Base-by-base conservation (phyloP, 495 filamentous ascomycete species). In the Neurospora tetrasperma region DNA sequence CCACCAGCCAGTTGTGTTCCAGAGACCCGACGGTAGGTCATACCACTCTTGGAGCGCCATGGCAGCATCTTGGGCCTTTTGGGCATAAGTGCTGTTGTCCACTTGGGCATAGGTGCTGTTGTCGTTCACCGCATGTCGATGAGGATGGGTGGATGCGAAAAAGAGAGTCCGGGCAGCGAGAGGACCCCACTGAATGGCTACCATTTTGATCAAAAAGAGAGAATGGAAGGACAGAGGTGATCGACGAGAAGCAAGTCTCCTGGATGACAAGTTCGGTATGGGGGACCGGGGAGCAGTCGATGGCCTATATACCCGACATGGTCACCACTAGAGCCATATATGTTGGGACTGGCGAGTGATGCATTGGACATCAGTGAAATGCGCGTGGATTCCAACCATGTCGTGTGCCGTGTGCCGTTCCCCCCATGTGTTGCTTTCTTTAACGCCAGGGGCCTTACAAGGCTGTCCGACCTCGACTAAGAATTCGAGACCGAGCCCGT, bases 1-100 rank as follows among this genome's bases (percentile, higher is more conserved):
- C 92, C 92, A 94, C 92, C 92, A 94, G 2, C 89, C 89, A 38
- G 83, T 85, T 0, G 87, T 90, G 74, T 88, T 78, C 89, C 89
- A 93, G 12, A 92, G 81, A 18, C 91, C 91, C 0, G 84, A 90
- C 9, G 75, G 74, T 4, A 73, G 70, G 77, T 92, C 86, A 74
- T 93, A 93, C 88, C 89, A 93, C 35, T 66, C 72, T 75, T 92
- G 90, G 3, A 93, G 84, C 11, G 84, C 78, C 38, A 81, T 76
- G 69, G 88, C 75, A 7, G 82, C 88, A 23, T 79, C 72, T 42
- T 84, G 79, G 7, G 88, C 84, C 73, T 87, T 79, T 18, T 78
- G 68, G 38, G 79, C 69, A 69, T 83, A 84, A 2, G 71, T 71
- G 54, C 12, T 38, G 54, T 35, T 62, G 27, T 31, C 27, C 27